Base-by-base conservation (phyloP, 352 stramenopile genomes). In the Elongisporangium anandrum region DNA sequence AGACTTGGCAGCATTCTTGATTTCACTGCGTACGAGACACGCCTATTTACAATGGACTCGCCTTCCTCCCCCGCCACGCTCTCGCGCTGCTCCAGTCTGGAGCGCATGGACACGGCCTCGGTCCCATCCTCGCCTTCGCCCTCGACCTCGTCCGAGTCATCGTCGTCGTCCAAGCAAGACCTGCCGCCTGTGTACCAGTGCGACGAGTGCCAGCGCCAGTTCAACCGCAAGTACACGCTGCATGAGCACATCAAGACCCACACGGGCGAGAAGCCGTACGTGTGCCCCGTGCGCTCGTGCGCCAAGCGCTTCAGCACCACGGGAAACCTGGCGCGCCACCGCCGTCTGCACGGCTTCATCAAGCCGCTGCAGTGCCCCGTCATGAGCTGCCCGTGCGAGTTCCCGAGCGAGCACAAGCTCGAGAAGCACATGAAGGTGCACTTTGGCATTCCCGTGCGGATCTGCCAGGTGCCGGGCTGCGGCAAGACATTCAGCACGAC, bases 401-500 rank as follows among this genome's bases (percentile, higher is more conserved):
- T 80, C 47, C 56, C 70, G 24, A 80, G 64, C 22, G 53, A 61
- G 57, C 72, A 77, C 63, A 84, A 84, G 58, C 63, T 81, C 48
- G 67, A 69, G 45, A 71, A 79, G 23, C 78, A 88, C 61, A 66
- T 85, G 70, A 74, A 75, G 58, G 72, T 70, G 29, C 78, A 88
- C 58, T 39, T 59, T 22, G 67, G 68, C 16, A 61, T 59, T 8
- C 65, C 66, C 48, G 71, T 59, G 24, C 74, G 73, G 21, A 64
- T 66, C 17, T 88, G 78, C 61, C 64, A 63, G 41, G 66, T 78
- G 26, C 63, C 59, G 15, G 66, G 70, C 19, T 86, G 78, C 62
- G 73, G 56, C 60, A 88, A 88, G 63, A 82, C 71, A n/a, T 88
- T 88, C 64, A 85, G 71, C 59, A 85, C 75, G 2, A 78, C 69